Evolutionary conservation across 1,284 basidiomycete species (phyloP).

Genomic region (Naganishia albida): DNA sequence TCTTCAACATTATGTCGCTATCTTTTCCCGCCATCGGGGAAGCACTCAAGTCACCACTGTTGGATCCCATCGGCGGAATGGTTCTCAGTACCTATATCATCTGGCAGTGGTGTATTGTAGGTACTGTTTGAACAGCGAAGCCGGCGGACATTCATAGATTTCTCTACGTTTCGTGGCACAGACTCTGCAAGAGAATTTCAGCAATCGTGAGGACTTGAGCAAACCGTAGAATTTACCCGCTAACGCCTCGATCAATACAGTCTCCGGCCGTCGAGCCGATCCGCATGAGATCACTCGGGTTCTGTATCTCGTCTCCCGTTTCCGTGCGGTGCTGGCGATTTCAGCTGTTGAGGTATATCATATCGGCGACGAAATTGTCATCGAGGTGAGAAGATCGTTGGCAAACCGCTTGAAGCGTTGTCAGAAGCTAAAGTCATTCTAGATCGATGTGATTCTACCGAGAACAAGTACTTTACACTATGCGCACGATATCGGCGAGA

Average conservation of each 20-base stretch:
- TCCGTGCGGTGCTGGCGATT: constrained; percentile 52
- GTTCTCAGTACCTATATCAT: constrained; percentile 57
- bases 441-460: too few relatives aligned
- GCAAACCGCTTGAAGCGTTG: background rate
- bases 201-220: constrained; percentile 47
- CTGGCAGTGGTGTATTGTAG: constrained; percentile 46
- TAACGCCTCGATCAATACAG: constrained; percentile 34
- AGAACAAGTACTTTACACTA: constrained; percentile 52
- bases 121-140: background rate
- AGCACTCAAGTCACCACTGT: constrained; percentile 44
- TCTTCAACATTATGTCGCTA: constrained; percentile 61
- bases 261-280: constrained; percentile 47
- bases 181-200: constrained; percentile 56
- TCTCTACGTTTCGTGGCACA: constrained; percentile 27
- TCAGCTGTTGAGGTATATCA: constrained; percentile 54
- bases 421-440: rapidly evolving
- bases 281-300: constrained; percentile 50
- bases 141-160: background rate
- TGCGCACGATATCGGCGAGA: constrained; percentile 56
- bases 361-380: constrained; percentile 55
- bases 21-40: constrained; percentile 57
- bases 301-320: constrained; percentile 57
- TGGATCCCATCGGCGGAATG: constrained; percentile 58
- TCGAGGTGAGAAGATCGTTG: constrained; percentile 47
- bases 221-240: background rate